A percentile compares a stretch with the other conserved stretches of the same genome.
Evolutionary conservation across 768 basidiomycete species (phyloP).

Genomic region (Kwoniella europaea): DNA sequence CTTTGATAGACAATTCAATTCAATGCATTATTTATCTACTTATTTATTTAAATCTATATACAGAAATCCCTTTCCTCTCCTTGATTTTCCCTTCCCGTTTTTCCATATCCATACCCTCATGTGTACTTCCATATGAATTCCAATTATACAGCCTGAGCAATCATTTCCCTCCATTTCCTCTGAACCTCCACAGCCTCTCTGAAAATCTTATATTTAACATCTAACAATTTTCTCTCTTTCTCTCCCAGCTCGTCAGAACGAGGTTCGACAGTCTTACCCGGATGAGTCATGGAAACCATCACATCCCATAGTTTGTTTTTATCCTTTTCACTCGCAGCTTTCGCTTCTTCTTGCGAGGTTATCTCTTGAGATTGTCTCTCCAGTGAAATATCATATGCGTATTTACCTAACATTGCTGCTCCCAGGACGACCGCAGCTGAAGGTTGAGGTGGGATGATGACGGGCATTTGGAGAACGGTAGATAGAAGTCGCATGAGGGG

Average conservation of each 20-base stretch:
- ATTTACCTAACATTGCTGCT: slow-evolving; percentile 88
- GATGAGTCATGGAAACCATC: slow-evolving; percentile 96
- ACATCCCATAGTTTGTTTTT: slow-evolving; percentile 81
- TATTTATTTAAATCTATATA: background rate
- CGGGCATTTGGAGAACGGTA: slow-evolving; percentile 77
- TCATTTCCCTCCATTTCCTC: slow-evolving; percentile 78
- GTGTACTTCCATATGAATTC: background rate
- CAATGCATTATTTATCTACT: background rate
- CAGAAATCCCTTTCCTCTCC: background rate
- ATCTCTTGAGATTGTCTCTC: slow-evolving; percentile 58
- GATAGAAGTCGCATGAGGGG: slow-evolving; percentile 88
- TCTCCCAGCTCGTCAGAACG: slow-evolving; percentile 66
- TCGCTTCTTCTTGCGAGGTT: slow-evolving; percentile 57
- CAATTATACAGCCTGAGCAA: slow-evolving; percentile 62
- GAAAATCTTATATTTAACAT: slow-evolving; percentile 94
- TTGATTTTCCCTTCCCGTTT: background rate
- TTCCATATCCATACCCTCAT: background rate
- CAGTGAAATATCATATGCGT: slow-evolving; percentile 69
- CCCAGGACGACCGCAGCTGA: slow-evolving; percentile 87
- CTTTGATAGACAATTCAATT: background rate
- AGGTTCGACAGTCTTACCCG: slow-evolving; percentile 74
- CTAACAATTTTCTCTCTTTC: slow-evolving; percentile 76
- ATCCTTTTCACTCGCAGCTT: slow-evolving; percentile 61
- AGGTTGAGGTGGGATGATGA: slow-evolving; percentile 78
- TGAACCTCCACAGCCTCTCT: slow-evolving; percentile 85